Conservation (phyloP, 805 yeast genomes). For the Myxozyma sirexii region DNA sequence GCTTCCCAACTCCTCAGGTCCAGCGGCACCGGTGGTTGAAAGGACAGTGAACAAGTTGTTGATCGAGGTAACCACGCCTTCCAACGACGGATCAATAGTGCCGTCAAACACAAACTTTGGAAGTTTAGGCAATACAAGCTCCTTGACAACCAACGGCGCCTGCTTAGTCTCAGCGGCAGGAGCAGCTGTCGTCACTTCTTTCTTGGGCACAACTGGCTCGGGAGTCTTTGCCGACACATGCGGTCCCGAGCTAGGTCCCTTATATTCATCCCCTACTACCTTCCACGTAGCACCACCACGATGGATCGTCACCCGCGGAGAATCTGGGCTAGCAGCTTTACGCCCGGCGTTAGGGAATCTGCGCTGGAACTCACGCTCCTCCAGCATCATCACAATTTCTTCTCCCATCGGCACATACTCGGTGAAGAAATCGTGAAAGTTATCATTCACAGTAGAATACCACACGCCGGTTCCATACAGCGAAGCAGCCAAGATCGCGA, state of each 20-base stretch:
- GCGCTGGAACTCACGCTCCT: conserved; percentile 44
- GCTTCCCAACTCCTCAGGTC: conserved; percentile 28
- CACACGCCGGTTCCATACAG: conserved; percentile 65
- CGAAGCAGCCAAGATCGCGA: conserved; percentile 38
- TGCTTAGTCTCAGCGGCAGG: conserved; percentile 33
- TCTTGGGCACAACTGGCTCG: conserved; percentile 12
- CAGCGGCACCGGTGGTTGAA: conserved; percentile 26
- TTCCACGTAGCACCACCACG: conserved; percentile 36
- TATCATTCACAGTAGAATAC: conserved; percentile 57
- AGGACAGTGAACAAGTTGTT: conserved; percentile 35
- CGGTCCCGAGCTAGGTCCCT: conserved; percentile 32
- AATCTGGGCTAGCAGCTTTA: conserved; percentile 17
- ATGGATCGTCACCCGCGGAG: conserved; percentile 30
- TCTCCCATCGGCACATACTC: conserved; percentile 70
- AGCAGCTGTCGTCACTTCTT: conserved; percentile 22
- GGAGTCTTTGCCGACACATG: conserved; percentile 28
- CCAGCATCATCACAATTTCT: conserved; percentile 53
- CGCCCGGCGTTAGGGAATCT: conserved; percentile 35
- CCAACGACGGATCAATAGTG: conserved; percentile 37
- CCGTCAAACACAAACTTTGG: conserved; percentile 34
- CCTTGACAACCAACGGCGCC: conserved; percentile 24
- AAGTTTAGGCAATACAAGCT: conserved; percentile 28
- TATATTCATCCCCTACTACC: conserved; percentile 31
- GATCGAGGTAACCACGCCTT: conserved; percentile 35
- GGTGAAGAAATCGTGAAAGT: conserved; percentile 62